Evolutionary conservation across 768 basidiomycete species (phyloP), one percentile per base, ranked within the genome.

Genomic region (Phlebiopsis gigantea): DNA sequence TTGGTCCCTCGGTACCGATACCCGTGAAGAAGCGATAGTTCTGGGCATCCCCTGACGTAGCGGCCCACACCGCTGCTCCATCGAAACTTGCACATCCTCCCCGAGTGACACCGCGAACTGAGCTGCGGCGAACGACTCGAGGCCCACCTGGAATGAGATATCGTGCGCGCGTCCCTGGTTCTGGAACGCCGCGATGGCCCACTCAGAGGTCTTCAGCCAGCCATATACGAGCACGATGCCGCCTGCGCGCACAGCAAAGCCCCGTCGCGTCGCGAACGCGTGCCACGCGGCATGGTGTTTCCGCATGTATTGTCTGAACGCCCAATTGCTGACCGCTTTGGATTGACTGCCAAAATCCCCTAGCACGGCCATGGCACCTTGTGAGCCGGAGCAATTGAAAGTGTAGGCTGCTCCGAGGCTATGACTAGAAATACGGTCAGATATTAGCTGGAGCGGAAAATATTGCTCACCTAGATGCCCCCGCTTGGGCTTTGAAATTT

Each of bases 221-320:
- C 62, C 62, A 8, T 25, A n/a, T 1, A 63, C 57, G 43, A 63
- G 55, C 45, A 61, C 46, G 29, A 63, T 52, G 21, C 52, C 55
- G 1, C 53, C 46, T n/a, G 49, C 15, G 7, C 12, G 19, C 2
- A 63, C 21, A 6, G 43, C 56, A 22, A 22, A 26, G 10, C 14
- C 41, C 14, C 39, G 15, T 3, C 61, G 52, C 14, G 19, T 49
- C n/a, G 62, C 62, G 31, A 58, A 55, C 6, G 4, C 10, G 34
- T 46, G 39, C 62, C 62, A 63, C 14, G 22, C 19, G 17, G 14
- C 8, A 19, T 57, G 53, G 25, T 60, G 55, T 21, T 29, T 9
- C 1, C 41, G 6, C 15, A 60, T 60, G 28, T 60, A 62, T 30
- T 48, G n/a, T 1, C 24, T 14, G 46, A 59, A 28, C 10, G 19